Percentiles rank a stretch among this genome's conserved stretches.
phyloP scores from a whole-genome alignment of 306 rosid genomes.

The Alnus glutinosa region DNA sequence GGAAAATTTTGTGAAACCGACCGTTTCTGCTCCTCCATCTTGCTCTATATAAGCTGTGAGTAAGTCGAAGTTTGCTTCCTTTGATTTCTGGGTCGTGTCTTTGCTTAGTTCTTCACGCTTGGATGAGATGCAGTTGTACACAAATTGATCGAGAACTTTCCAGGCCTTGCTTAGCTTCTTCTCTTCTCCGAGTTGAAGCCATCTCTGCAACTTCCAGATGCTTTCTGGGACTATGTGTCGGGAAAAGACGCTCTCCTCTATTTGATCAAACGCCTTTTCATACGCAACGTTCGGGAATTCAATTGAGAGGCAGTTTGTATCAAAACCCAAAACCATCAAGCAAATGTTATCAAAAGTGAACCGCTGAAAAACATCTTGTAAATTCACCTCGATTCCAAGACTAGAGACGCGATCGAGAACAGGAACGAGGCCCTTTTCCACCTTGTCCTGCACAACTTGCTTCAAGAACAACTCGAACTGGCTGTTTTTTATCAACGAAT shows the following conservation, averaged over 20 bases:
- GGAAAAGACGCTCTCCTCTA: constrained; percentile 15
- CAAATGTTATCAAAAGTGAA: constrained; percentile 29
- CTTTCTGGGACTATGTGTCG: constrained; percentile 23
- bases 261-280: constrained; percentile 25
- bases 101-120: constrained; percentile 4
- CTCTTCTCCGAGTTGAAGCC: constrained; percentile 32
- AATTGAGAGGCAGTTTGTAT: constrained; percentile 13
- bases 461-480: constrained; percentile 6
- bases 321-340: constrained; percentile 27
- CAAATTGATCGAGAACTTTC: constrained; percentile 22
- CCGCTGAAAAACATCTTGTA: constrained; percentile 31
- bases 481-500: not conserved
- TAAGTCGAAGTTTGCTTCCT: not conserved
- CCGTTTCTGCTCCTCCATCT: not conserved
- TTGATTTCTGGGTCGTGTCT: not conserved
- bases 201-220: constrained; percentile 31
- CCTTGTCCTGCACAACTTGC: not conserved
- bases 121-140: constrained; percentile 11
- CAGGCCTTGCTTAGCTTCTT: constrained; percentile 1
- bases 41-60: not conserved
- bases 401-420: constrained; percentile 13
- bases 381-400: constrained; percentile 19
- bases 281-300: constrained; percentile 6
- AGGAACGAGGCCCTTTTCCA: constrained; percentile 22
- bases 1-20: not conserved